Percentiles rank a stretch among this genome's conserved stretches.
Conservation (phyloP, 352 stramenopile species). For the Pythium volutum region DNA sequence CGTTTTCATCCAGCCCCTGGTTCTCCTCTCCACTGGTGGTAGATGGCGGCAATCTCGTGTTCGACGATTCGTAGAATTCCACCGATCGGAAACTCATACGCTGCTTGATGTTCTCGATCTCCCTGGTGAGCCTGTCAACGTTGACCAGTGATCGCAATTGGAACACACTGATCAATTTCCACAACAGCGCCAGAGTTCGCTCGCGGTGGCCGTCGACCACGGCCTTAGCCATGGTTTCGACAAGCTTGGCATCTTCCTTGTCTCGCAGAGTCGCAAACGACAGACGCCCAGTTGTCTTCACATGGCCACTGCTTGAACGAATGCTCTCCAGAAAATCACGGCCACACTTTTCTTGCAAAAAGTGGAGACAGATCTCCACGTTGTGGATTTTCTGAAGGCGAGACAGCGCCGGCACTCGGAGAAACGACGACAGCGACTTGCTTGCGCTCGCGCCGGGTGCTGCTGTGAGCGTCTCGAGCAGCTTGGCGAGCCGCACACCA, state of each 20-base stretch:
- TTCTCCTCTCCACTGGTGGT: constrained; percentile 38
- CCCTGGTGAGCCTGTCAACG: constrained; percentile 54
- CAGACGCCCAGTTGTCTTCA: constrained; percentile 4
- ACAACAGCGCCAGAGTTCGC: constrained; percentile 93
- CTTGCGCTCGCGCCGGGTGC: not conserved
- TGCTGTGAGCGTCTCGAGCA: constrained; percentile 89
- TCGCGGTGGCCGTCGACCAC: constrained; percentile 95
- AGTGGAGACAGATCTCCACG: constrained; percentile 88
- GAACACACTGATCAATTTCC: constrained; percentile 91
- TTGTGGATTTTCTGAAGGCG: constrained; percentile 97
- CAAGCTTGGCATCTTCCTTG: constrained; percentile 56
- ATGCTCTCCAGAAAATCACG: constrained; percentile 52
- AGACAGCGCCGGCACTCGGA: constrained; percentile 94
- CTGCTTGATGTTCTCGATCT: constrained; percentile 72
- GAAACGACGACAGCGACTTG: constrained; percentile 58
- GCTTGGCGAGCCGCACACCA: constrained; percentile 90
- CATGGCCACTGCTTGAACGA: constrained; percentile 1
- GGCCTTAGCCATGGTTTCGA: constrained; percentile 83
- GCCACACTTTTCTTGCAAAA: constrained; percentile 73
- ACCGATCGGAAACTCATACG: constrained; percentile 67
- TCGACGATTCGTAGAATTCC: constrained; percentile 47
- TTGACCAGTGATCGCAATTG: constrained; percentile 89
- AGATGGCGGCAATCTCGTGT: not conserved
- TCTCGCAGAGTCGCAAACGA: constrained; percentile 44
- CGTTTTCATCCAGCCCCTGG: constrained; percentile 32